Conservation (phyloP, 2,329 filamentous ascomycete genomes). For the Cladosporium sp. region DNA sequence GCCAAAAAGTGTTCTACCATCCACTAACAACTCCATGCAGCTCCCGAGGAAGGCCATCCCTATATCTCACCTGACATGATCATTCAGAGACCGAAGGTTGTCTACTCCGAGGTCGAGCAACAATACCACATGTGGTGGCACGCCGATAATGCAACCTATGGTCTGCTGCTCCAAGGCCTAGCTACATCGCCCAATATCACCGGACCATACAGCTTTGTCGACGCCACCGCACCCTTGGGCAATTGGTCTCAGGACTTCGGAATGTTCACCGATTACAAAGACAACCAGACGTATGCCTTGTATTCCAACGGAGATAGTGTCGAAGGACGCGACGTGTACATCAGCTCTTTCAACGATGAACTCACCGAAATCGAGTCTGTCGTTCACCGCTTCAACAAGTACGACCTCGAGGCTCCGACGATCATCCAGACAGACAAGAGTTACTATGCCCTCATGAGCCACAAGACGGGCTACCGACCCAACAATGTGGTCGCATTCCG, state of each 20-base stretch:
- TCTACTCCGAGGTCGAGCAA: slow-evolving; percentile 51
- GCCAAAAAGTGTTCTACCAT: background rate
- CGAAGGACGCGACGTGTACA: slow-evolving; percentile 55
- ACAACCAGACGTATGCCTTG: slow-evolving; percentile 52
- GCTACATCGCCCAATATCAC: slow-evolving; percentile 50
- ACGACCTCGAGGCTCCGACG: slow-evolving; percentile 56
- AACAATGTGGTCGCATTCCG: slow-evolving; percentile 55
- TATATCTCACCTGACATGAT: slow-evolving; percentile 54
- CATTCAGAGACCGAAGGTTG: slow-evolving; percentile 60
- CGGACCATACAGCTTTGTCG: slow-evolving; percentile 53
- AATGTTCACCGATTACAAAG: slow-evolving; percentile 57
- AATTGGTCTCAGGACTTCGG: slow-evolving; percentile 63
- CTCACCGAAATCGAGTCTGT: slow-evolving; percentile 50
- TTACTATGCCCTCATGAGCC: slow-evolving; percentile 59
- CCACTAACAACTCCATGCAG: slow-evolving; percentile 24
- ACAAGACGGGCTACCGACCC: slow-evolving; percentile 57
- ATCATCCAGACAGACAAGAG: slow-evolving; percentile 58
- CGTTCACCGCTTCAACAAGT: slow-evolving; percentile 55
- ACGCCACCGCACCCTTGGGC: slow-evolving; percentile 52
- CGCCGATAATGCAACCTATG: slow-evolving; percentile 56
- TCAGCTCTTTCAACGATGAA: slow-evolving; percentile 52
- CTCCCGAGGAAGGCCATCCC: slow-evolving; percentile 51
- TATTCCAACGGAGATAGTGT: slow-evolving; percentile 57
- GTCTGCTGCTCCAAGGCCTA: slow-evolving; percentile 53
- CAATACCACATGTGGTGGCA: slow-evolving; percentile 63